Evolutionary conservation across 306 rosid species (phyloP).

Genomic region (Cyclanthera cordifolia): DNA sequence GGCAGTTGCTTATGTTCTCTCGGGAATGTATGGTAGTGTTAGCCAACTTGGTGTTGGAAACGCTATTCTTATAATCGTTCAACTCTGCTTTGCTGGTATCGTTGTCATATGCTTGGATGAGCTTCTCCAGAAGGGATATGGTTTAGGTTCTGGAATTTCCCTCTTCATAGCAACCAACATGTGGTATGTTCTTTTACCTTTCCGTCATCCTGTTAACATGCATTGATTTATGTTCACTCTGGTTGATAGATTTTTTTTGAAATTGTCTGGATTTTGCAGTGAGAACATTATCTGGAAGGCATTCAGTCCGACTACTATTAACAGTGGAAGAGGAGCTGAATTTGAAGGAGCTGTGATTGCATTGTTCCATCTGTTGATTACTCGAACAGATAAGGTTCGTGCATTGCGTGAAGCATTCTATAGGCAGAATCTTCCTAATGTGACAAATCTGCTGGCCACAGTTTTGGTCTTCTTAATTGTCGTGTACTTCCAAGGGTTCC

Average conservation of each 20-base stretch:
- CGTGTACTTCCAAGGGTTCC: constrained; percentile 46
- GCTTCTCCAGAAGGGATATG: constrained; percentile 98
- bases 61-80: constrained; percentile 79
- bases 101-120: constrained; percentile 93
- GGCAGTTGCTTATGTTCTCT: constrained; percentile 95
- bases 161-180: constrained; percentile 92
- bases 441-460: constrained; percentile 44
- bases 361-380: constrained; percentile 36
- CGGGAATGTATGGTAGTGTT: constrained; percentile 95
- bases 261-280: constrained; percentile 16
- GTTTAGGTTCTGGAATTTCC: constrained; percentile 95
- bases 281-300: constrained; percentile 52
- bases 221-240: not conserved
- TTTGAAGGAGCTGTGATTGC: constrained; percentile 57
- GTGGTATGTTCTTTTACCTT: constrained; percentile 37
- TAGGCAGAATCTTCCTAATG: constrained; percentile 47
- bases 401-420: constrained; percentile 51
- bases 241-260: not conserved
- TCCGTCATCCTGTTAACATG: not conserved
- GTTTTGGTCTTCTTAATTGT: constrained; percentile 45
- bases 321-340: constrained; percentile 46
- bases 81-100: constrained; percentile 88
- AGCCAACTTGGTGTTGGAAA: constrained; percentile 97
- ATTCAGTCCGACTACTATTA: constrained; percentile 47
- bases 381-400: constrained; percentile 38